A percentile compares a stretch with the other conserved stretches of the same genome.
phyloP scores from a whole-genome alignment of 352 stramenopile genomes.

The Globisporangium abappressorium region DNA sequence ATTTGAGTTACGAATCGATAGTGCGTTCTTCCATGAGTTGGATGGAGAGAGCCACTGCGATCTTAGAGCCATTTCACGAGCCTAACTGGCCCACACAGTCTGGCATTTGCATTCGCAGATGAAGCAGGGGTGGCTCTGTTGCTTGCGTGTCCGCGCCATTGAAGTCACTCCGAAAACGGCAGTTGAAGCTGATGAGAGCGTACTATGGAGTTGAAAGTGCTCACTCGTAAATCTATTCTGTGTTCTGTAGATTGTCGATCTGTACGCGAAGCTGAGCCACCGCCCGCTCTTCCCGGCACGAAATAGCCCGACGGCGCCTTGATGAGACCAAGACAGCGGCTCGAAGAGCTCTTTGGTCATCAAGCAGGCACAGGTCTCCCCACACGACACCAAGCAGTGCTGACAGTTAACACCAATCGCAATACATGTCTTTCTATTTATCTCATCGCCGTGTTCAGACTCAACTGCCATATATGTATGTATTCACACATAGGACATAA shows the following conservation, averaged over 20 bases:
- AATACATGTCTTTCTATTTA: conserved; percentile 2
- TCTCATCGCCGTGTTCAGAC: not conserved
- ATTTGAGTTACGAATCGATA: too few species aligned
- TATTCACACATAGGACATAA: not conserved
- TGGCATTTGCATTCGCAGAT: not conserved
- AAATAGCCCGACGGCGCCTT: not conserved
- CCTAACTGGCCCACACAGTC: not conserved
- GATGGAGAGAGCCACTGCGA: not conserved
- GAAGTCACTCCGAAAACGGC: not conserved
- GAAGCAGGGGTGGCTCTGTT: not conserved
- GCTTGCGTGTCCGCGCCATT: not conserved
- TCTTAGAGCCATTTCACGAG: not conserved
- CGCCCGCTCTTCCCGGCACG: conserved; percentile 20
- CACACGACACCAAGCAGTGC: not conserved
- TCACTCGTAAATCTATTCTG: not conserved
- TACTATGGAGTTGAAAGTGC: not conserved
- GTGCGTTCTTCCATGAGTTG: not conserved
- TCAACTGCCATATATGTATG: not conserved
- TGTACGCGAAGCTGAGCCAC: conserved; percentile 38
- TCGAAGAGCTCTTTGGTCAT: not conserved
- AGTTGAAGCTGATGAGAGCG: not conserved
- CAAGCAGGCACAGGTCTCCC: not conserved
- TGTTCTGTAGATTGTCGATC: conserved; percentile 29
- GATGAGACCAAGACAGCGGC: not conserved
- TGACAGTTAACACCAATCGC: not conserved